These are phyloP conservation scores for Lasiosphaeria ovina DNA, from an alignment of 495 filamentous ascomycete genomes.

Conservation along the genomic window DNA sequence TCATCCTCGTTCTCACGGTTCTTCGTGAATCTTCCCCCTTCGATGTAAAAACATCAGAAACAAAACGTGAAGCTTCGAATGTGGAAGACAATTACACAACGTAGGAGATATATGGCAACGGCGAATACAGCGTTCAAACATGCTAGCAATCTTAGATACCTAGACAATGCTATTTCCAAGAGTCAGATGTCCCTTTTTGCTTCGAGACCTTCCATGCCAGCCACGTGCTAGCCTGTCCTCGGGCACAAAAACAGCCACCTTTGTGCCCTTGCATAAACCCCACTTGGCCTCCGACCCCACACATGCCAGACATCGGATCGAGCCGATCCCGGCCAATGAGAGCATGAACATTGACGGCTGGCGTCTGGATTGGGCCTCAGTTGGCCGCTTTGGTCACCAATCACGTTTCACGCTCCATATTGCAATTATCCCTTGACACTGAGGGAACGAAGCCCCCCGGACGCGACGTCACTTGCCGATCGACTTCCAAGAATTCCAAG, in stretches of 20 bases:
- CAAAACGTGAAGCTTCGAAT: no score
- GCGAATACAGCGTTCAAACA: no score
- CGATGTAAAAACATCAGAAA: no score
- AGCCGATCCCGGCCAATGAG: background rate
- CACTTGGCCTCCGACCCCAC: background rate
- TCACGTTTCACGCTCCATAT: constrained; percentile 9
- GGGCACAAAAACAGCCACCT: background rate
- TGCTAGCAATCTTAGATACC: no score
- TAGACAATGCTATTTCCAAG: no score
- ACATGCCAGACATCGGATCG: background rate
- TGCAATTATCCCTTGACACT: constrained; percentile 32
- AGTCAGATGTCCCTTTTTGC: background rate
- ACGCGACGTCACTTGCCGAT: constrained; percentile 5
- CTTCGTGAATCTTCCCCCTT: no score
- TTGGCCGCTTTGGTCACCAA: constrained; percentile 11
- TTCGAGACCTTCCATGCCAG: background rate
- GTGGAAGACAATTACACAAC: no score
- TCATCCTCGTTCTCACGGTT: no score
- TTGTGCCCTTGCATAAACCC: background rate
- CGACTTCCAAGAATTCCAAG: constrained; percentile 1
- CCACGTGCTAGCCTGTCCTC: background rate
- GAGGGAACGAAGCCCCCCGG: background rate
- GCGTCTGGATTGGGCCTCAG: background rate
- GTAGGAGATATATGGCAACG: no score
- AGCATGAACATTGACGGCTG: background rate